phyloP scores from a whole-genome alignment of 805 yeast species.

The Candida quercuum region DNA sequence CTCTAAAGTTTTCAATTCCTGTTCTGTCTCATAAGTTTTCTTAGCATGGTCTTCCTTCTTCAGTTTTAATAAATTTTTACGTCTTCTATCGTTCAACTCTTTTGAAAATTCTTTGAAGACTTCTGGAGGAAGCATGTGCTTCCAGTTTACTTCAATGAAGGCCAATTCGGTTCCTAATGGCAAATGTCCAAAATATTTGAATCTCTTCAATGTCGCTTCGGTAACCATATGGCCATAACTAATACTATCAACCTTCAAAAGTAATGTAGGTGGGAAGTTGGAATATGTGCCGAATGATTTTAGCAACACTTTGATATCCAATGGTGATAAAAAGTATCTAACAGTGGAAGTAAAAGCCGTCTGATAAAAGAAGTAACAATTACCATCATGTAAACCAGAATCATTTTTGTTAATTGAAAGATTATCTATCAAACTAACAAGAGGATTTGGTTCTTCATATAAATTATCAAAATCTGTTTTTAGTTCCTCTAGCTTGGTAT shows the following conservation, averaged over 20 bases:
- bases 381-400: slow-evolving; percentile 27
- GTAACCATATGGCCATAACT: slow-evolving; percentile 59
- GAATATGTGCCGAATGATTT: slow-evolving; percentile 57
- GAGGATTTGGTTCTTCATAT: slow-evolving; percentile 15
- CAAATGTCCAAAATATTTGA: slow-evolving; percentile 72
- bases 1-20: slow-evolving; percentile 52
- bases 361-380: slow-evolving; percentile 70
- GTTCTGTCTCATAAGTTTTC: slow-evolving; percentile 47
- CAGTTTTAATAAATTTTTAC: slow-evolving; percentile 41
- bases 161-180: slow-evolving; percentile 85
- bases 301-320: slow-evolving; percentile 73
- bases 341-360: slow-evolving; percentile 65
- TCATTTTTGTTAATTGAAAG: slow-evolving; percentile 12
- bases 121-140: slow-evolving; percentile 37
- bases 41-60: slow-evolving; percentile 58
- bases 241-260: slow-evolving; percentile 64
- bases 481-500: slow-evolving; percentile 37
- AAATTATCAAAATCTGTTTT: slow-evolving; percentile 26
- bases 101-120: slow-evolving; percentile 41
- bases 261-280: slow-evolving; percentile 61
- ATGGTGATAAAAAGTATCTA: slow-evolving; percentile 63
- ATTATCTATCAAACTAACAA: slow-evolving; percentile 10
- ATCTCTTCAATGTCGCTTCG: slow-evolving; percentile 49
- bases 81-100: slow-evolving; percentile 55
- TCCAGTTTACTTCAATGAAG: slow-evolving; percentile 84